Conservation (phyloP, 345 rosid genomes). For the Eucalyptus lansdowneana region DNA sequence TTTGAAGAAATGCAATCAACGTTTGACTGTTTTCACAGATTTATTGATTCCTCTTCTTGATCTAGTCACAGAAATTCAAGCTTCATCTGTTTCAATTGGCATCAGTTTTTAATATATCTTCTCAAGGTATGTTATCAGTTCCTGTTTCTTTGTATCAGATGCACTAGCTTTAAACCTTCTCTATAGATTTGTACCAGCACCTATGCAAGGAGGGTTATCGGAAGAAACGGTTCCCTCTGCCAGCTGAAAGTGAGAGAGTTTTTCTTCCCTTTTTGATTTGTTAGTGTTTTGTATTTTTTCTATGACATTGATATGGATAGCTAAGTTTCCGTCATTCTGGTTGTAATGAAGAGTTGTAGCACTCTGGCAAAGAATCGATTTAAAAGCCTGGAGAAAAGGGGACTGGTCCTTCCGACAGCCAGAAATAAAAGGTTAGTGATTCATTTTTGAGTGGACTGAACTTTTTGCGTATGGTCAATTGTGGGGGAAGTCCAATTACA, state of each 20-base stretch:
- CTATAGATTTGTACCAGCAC: conserved; percentile 45
- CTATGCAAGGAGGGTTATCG: conserved; percentile 67
- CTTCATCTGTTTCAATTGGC: not conserved
- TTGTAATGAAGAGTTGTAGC: conserved; percentile 49
- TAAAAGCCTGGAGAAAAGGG: conserved; percentile 91
- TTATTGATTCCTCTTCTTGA: not conserved
- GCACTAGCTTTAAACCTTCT: not conserved
- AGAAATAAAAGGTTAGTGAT: conserved; percentile 46
- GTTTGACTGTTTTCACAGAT: not conserved
- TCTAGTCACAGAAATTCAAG: not conserved
- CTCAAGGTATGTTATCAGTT: not conserved
- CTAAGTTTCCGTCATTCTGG: not conserved
- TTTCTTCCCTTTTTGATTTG: not conserved
- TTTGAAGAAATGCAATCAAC: not conserved
- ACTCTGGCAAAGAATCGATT: conserved; percentile 78
- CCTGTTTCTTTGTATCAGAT: not conserved
- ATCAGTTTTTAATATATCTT: not conserved
- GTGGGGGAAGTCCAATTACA: not conserved
- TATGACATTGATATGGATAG: not conserved
- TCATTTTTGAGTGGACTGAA: not conserved
- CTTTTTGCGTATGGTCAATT: not conserved
- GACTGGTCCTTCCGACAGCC: conserved; percentile 48
- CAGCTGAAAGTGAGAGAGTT: conserved; percentile 48
- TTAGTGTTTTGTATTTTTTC: not conserved
- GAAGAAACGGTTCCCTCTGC: conserved; percentile 94